Percentiles rank a stretch among this genome's conserved stretches.
These are phyloP conservation scores for Dendrobium huoshanense DNA, from an alignment of 106 monocot genomes.

Conservation along the genomic window DNA sequence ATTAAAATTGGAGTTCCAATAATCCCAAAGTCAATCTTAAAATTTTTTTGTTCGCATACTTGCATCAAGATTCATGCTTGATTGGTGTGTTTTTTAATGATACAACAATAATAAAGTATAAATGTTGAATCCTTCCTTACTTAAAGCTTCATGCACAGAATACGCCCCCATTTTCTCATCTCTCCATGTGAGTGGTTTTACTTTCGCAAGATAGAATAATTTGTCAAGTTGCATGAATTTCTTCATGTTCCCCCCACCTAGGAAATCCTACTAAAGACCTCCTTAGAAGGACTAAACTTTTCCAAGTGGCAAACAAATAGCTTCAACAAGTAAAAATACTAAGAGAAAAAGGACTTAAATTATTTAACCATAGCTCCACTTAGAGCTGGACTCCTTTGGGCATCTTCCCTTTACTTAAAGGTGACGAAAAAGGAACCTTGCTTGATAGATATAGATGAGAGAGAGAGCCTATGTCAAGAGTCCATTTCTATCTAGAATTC, in stretches of 20 bases:
- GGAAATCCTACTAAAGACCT: conserved; percentile 4
- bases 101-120: too few relatives aligned
- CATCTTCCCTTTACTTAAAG: not conserved
- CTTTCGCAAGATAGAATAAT: conserved; percentile 3
- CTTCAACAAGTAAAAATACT: not conserved
- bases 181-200: not conserved
- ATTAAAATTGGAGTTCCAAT: too few relatives aligned
- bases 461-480: not conserved
- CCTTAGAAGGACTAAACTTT: not conserved
- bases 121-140: too few relatives aligned
- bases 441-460: not conserved
- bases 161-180: not conserved
- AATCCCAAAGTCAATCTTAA: too few relatives aligned
- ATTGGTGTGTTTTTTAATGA: too few relatives aligned
- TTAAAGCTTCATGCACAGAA: too few relatives aligned
- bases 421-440: not conserved
- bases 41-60: too few relatives aligned
- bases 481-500: not conserved
- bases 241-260: not conserved
- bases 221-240: not conserved
- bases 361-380: not conserved
- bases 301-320: not conserved
- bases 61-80: too few relatives aligned
- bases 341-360: not conserved
- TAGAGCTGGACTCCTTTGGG: not conserved